A percentile compares a stretch with the other conserved stretches of the same genome.
phyloP scores from a whole-genome alignment of 208 protist genomes.

The Crithidia sp. region DNA sequence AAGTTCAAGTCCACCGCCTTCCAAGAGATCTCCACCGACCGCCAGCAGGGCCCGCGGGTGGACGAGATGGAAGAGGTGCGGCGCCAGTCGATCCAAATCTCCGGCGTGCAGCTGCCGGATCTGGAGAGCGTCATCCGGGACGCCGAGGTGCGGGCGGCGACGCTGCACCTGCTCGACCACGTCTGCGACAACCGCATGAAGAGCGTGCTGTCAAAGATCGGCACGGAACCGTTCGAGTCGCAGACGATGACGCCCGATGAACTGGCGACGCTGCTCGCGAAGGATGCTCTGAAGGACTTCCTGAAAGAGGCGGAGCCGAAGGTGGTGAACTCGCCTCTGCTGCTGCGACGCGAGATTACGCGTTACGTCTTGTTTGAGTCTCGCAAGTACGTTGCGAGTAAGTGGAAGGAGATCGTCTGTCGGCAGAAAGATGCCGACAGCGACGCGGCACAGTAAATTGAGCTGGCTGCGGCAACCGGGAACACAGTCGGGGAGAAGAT shows the following conservation, averaged over 20 bases:
- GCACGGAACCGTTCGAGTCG: conserved; percentile 75
- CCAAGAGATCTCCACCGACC: conserved; percentile 83
- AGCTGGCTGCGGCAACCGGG: not conserved
- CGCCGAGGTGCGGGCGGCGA: conserved; percentile 41
- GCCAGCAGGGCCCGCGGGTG: conserved; percentile 67
- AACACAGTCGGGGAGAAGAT: too few relatives aligned
- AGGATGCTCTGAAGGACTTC: conserved; percentile 86
- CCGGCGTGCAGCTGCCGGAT: conserved; percentile 76
- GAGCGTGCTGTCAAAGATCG: conserved; percentile 85
- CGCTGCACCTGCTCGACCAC: conserved; percentile 60
- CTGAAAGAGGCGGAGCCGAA: conserved; percentile 72
- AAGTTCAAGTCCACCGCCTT: conserved; percentile 91
- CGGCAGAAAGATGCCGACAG: too few relatives aligned
- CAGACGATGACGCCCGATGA: conserved; percentile 62
- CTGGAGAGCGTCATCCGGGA: conserved; percentile 72
- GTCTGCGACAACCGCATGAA: conserved; percentile 85
- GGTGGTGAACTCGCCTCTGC: conserved; percentile 64
- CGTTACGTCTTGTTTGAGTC: conserved; percentile 72
- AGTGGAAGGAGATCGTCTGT: conserved; percentile 60
- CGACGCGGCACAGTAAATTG: conserved; percentile 7
- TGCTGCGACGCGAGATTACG: conserved; percentile 67
- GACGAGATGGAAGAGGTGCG: conserved; percentile 74
- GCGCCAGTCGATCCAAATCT: conserved; percentile 44
- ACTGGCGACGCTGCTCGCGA: conserved; percentile 72
- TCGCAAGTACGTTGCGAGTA: conserved; percentile 52